Evolutionary conservation across 768 basidiomycete genomes (phyloP), one percentile per base, ranked within the genome.

Genomic region (Trametes elegans): DNA sequence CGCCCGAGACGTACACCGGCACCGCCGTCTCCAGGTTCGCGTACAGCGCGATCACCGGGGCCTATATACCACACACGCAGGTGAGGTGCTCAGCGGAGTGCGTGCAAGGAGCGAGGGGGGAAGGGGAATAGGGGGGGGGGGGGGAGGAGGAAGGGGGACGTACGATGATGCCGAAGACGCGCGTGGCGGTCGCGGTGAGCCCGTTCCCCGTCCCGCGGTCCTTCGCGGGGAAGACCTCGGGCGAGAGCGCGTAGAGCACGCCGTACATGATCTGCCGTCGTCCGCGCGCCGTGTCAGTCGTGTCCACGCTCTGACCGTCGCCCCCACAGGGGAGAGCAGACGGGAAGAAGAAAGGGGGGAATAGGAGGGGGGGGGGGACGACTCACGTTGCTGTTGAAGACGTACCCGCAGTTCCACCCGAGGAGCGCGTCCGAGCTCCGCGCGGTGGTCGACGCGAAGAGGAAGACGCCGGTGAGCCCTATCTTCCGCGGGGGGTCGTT

Each of bases 361-460:
- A n/a, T n/a, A n/a, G n/a, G n/a, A n/a, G n/a, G n/a, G n/a, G n/a
- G n/a, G n/a, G n/a, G 5, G 1, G 24, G 6, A 9, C 8, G 6
- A 59, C 65, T 53, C 55, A 68, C 67, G 59, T 68, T 68, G 47
- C 67, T 68, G 36, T 59, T 41, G 60, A 68, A 68, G 11, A 64
- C 57, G 40, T 68, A 68, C 43, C 66, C 87, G 64, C 87, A 91
- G 69, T 90, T 90, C 88, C 88, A 91, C 42, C 83, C 88, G 23
- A 91, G 75, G 36, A 90, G 76, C 24, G 80, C 76, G 56, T 84
- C 75, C 7, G 84, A 87, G 55, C 78, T 83, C 61, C 81, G 77
- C 27, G 88, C 79, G n/a, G 88, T 90, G 40, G 88, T 90, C 28
- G 80, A 84, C 59, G 77, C 83, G 63, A 87, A 85, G 41, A 93